Conservation (phyloP, 2,329 filamentous ascomycete species). For the Colletotrichum higginsianum region DNA sequence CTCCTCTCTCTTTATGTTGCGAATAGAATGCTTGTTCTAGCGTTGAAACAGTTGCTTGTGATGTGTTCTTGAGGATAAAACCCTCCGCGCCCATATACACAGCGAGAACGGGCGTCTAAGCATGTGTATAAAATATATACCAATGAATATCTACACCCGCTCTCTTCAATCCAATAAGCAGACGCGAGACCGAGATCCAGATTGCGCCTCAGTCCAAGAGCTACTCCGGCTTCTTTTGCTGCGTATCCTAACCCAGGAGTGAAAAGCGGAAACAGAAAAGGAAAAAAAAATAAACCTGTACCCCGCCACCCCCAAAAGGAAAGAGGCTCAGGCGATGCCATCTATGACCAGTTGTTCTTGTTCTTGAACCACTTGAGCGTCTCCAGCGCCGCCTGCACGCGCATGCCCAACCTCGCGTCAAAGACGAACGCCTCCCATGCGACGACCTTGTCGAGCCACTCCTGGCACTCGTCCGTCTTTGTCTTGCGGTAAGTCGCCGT, state of each 20-base stretch:
- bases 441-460: conserved; percentile 76
- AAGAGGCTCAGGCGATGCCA: not conserved
- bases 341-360: conserved; percentile 54
- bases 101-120: conserved; percentile 10
- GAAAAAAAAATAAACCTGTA: not conserved
- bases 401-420: conserved; percentile 82
- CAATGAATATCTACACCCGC: conserved; percentile 8
- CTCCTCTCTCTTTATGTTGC: not conserved
- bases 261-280: too few relatives aligned
- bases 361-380: conserved; percentile 71
- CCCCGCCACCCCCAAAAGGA: not conserved
- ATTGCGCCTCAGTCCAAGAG: conserved; percentile 1
- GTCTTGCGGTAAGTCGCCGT: conserved; percentile 57
- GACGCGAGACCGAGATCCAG: not conserved
- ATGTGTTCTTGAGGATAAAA: conserved; percentile 20
- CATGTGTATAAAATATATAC: conserved; percentile 17
- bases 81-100: conserved; percentile 12
- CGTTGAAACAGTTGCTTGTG: conserved; percentile 19
- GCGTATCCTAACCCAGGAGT: too few relatives aligned
- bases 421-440: conserved; percentile 81
- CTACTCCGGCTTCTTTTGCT: too few relatives aligned
- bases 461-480: conserved; percentile 73
- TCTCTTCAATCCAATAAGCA: not conserved
- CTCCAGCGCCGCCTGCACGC: conserved; percentile 78
- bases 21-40: not conserved